Percentiles rank a stretch among this genome's conserved stretches.
phyloP scores from a whole-genome alignment of 179 eudicot genomes.

The Pouteria campechiana region DNA sequence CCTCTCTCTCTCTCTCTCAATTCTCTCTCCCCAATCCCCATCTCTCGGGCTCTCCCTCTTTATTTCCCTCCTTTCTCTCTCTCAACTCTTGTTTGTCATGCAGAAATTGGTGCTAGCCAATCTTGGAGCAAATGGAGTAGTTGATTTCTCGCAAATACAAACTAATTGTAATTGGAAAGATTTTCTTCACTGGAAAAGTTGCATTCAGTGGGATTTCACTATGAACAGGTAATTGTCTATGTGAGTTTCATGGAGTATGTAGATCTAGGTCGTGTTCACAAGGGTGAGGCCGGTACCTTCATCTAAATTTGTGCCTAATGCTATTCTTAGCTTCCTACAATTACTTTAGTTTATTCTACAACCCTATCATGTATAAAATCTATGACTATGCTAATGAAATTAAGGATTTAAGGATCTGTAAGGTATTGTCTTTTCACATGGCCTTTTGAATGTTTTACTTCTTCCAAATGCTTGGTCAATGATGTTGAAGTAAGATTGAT shows the following conservation, averaged over 20 bases:
- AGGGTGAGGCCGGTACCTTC: neutral
- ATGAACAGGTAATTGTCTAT: constrained; percentile 51
- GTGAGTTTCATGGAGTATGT: neutral
- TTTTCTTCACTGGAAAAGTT: constrained; percentile 48
- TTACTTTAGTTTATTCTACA: constrained; percentile 55
- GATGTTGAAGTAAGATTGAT: constrained; percentile 5
- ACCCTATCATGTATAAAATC: constrained; percentile 51
- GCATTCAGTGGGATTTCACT: constrained; percentile 76
- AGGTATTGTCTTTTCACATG: constrained; percentile 35
- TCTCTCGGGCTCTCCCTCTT: too few species aligned
- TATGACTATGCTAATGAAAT: constrained; percentile 75
- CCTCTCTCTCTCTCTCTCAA: too few species aligned
- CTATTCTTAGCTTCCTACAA: too few species aligned
- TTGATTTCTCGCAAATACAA: constrained; percentile 18
- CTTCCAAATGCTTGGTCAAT: too few species aligned
- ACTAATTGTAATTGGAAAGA: constrained; percentile 41
- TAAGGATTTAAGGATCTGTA: constrained; percentile 49
- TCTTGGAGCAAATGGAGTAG: constrained; percentile 17
- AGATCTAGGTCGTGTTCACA: constrained; percentile 1
- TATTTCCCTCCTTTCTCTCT: too few species aligned
- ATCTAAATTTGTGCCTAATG: neutral
- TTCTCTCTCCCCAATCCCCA: too few species aligned
- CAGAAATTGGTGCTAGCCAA: too few species aligned
- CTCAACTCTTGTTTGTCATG: too few species aligned
- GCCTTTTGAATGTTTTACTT: too few species aligned